A percentile compares a stretch with the other conserved stretches of the same genome.
These are phyloP conservation scores for Neurospora sp. DNA, from an alignment of 495 filamentous ascomycete species.

Conservation along the genomic window DNA sequence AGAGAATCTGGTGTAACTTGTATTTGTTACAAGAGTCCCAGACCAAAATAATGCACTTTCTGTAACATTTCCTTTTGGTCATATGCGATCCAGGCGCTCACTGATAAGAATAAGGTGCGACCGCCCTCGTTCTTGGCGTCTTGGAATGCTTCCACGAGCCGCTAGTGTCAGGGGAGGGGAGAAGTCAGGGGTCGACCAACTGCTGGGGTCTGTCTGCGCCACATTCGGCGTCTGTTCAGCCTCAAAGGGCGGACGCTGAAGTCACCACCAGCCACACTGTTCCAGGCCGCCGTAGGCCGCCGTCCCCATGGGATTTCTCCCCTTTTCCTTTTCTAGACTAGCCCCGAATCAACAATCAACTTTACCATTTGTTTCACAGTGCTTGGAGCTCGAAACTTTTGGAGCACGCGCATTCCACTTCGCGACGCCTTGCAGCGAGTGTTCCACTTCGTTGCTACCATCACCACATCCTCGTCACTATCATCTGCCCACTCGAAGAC, in stretches of 20 bases:
- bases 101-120: not conserved
- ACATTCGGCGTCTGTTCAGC: not conserved
- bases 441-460: not conserved
- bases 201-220: not conserved
- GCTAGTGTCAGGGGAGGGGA: not conserved
- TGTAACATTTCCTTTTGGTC: not conserved
- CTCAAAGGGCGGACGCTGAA: not conserved
- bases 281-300: not conserved
- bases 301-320: too few relatives aligned
- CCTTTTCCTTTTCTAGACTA: too few relatives aligned
- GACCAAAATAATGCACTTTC: not conserved
- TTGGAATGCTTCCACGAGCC: not conserved
- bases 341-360: too few relatives aligned
- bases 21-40: not conserved
- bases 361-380: not conserved
- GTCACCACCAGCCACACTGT: not conserved
- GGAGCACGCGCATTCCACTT: not conserved
- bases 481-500: not conserved
- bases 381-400: not conserved
- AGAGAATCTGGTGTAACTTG: not conserved
- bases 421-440: not conserved
- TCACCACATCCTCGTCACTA: not conserved
- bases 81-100: not conserved
- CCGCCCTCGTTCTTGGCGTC: not conserved
- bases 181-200: not conserved